Evolutionary conservation across 768 basidiomycete species (phyloP).

Genomic region (Pleurotus citrinopileatus): DNA sequence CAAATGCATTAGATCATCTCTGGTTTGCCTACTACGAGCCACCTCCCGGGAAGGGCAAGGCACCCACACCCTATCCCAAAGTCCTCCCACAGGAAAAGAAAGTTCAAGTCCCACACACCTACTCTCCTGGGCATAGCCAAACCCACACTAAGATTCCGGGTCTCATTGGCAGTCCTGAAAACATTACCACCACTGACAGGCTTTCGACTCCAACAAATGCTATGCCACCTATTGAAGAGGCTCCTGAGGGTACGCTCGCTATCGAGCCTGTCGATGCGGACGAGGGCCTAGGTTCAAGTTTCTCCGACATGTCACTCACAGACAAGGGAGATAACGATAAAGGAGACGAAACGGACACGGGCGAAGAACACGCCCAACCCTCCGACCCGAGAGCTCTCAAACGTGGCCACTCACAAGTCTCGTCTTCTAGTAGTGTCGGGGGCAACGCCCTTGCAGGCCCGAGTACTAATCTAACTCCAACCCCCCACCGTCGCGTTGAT

Average conservation of each 20-base stretch:
- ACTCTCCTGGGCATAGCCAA: background rate
- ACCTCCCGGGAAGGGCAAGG: background rate
- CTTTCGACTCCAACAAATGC: too few species aligned
- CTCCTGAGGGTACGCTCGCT: background rate
- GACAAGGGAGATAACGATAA: background rate
- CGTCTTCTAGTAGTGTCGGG: background rate
- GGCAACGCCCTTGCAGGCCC: background rate
- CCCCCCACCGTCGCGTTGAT: too few species aligned
- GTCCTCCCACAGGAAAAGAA: background rate
- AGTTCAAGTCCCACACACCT: background rate
- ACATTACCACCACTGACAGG: too few species aligned
- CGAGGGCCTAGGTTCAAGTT: background rate
- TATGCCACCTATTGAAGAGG: too few species aligned
- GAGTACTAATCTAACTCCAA: background rate
- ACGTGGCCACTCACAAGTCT: conserved; percentile 5
- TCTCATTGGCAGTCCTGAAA: background rate
- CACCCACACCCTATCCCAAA: background rate
- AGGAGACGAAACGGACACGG: background rate
- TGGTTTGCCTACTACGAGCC: conserved; percentile 54
- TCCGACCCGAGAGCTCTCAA: conserved; percentile 1
- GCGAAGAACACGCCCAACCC: background rate
- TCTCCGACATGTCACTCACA: conserved; percentile 6
- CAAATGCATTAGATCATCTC: conserved; percentile 63
- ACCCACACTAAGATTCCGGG: background rate
- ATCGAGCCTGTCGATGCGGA: background rate